Percentiles rank a stretch among this genome's conserved stretches.
phyloP scores from a whole-genome alignment of 768 basidiomycete genomes.

The Lactarius sanguifluus region DNA sequence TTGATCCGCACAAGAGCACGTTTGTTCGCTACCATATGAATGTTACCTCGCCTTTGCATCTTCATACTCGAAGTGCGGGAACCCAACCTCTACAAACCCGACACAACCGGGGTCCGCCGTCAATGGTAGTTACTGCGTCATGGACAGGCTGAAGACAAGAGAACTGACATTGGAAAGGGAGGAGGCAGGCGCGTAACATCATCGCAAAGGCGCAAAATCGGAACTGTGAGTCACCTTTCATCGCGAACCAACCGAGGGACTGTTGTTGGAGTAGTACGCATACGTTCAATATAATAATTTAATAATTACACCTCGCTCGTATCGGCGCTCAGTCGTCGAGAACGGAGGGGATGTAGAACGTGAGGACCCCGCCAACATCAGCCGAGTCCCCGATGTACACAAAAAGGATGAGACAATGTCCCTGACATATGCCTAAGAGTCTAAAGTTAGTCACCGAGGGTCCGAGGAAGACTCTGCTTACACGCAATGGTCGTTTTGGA shows the following conservation, averaged over 20 bases:
- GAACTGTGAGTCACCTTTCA: no score
- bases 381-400: constrained; percentile 83
- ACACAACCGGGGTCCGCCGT: no score
- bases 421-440: constrained; percentile 68
- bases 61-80: no score
- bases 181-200: no score
- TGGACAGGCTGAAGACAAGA: no score
- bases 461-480: constrained; percentile 40
- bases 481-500: constrained; percentile 85
- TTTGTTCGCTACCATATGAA: no score
- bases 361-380: constrained; percentile 80
- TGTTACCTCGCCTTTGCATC: no score
- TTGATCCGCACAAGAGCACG: no score
- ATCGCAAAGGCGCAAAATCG: no score
- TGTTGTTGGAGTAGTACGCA: background rate
- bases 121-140: no score
- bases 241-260: background rate
- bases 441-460: background rate
- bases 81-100: no score
- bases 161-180: no score
- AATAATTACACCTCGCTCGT: background rate
- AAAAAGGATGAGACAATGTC: constrained; percentile 83
- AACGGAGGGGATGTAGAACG: constrained; percentile 75
- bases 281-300: background rate
- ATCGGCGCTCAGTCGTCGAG: background rate